These are phyloP conservation scores for Leptomonas seymouri DNA, from an alignment of 208 protist genomes.

Conservation along the genomic window DNA sequence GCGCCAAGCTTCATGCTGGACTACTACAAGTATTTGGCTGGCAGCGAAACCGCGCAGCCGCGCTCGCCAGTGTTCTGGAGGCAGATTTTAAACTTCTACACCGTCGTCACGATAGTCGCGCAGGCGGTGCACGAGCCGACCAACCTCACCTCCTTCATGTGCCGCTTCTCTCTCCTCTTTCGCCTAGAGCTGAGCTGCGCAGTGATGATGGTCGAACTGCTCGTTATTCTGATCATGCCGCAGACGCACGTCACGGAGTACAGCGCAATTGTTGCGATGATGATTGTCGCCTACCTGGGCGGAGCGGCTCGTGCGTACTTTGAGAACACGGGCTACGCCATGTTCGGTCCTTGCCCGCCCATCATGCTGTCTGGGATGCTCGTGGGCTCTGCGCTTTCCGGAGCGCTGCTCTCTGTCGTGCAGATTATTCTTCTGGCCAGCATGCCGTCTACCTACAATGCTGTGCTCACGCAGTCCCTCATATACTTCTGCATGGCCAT, in stretches of 20 bases:
- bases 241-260: slow-evolving; percentile 39
- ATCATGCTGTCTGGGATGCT: slow-evolving; percentile 78
- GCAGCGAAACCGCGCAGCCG: slow-evolving; percentile 36
- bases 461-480: slow-evolving; percentile 53
- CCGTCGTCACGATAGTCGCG: slow-evolving; percentile 71
- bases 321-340: slow-evolving; percentile 90
- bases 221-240: slow-evolving; percentile 65
- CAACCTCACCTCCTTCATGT: slow-evolving; percentile 74
- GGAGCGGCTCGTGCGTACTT: slow-evolving; percentile 78
- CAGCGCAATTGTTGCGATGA: slow-evolving; percentile 65
- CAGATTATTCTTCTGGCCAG: slow-evolving; percentile 75
- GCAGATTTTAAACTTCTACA: slow-evolving; percentile 82
- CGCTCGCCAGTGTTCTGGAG: slow-evolving; percentile 57
- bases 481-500: slow-evolving; percentile 82
- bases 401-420: slow-evolving; percentile 65
- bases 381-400: slow-evolving; percentile 63
- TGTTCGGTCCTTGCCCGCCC: slow-evolving; percentile 77
- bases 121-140: slow-evolving; percentile 76
- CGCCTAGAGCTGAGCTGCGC: slow-evolving; percentile 51
- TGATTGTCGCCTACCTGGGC: slow-evolving; percentile 69
- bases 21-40: slow-evolving; percentile 77
- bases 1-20: slow-evolving; percentile 87
- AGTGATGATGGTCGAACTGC: slow-evolving; percentile 65
- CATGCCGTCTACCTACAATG: slow-evolving; percentile 59
- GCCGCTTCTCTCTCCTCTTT: slow-evolving; percentile 72